Conservation (phyloP, 2,329 filamentous ascomycete genomes). For the Cladophialophora bantiana region DNA sequence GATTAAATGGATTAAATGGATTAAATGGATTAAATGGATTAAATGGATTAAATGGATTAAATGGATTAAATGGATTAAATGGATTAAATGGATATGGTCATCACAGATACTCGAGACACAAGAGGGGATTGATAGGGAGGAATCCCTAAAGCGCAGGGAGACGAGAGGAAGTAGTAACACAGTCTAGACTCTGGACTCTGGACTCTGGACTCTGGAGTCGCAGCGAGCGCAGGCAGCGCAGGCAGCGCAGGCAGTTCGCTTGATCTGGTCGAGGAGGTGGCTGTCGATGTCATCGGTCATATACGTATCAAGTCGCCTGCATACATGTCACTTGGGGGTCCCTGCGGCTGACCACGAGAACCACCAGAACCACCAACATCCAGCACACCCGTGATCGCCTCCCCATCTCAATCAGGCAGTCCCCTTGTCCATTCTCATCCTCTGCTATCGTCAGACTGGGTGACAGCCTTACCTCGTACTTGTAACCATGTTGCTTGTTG, state of each 20-base stretch:
- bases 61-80: constrained; percentile 1
- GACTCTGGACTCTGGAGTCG: no score
- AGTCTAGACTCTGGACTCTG: background rate
- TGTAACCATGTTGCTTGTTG: background rate
- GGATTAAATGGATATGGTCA: background rate
- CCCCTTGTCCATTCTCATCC: background rate
- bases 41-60: background rate
- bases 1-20: background rate
- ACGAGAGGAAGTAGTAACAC: background rate
- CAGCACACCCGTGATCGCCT: constrained; percentile 5
- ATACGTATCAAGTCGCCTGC: background rate
- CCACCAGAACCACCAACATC: background rate
- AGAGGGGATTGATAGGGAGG: background rate
- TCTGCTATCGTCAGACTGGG: background rate
- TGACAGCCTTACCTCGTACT: background rate
- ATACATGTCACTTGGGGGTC: background rate
- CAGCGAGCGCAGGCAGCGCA: no score
- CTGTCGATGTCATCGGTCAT: constrained; percentile 32
- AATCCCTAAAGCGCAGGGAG: background rate
- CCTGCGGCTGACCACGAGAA: background rate
- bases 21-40: background rate
- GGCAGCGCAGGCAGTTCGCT: background rate
- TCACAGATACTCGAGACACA: background rate
- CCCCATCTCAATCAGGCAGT: background rate
- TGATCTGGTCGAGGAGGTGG: constrained; percentile 6